phyloP scores from a whole-genome alignment of 495 filamentous ascomycete genomes.

The Daldinia loculata region DNA sequence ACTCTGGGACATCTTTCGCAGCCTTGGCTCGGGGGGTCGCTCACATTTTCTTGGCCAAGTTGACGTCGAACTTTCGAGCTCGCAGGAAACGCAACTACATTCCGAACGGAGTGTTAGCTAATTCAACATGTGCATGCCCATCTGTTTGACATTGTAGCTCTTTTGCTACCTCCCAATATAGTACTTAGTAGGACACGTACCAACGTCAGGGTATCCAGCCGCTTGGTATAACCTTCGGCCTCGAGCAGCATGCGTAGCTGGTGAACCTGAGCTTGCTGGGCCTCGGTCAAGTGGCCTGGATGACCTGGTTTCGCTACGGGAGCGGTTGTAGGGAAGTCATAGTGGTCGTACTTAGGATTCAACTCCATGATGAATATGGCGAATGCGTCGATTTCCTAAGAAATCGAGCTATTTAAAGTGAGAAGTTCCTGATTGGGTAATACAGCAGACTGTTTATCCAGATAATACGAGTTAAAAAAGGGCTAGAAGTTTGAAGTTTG shows the following conservation, averaged over 20 bases:
- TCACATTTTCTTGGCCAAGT: slow-evolving; percentile 85
- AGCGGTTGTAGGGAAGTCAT: slow-evolving; percentile 87
- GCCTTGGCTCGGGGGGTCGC: slow-evolving; percentile 36
- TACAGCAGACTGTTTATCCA: slow-evolving; percentile 12
- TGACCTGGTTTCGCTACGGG: slow-evolving; percentile 76
- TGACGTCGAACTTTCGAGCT: slow-evolving; percentile 93
- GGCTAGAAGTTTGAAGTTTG: neutral
- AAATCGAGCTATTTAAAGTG: slow-evolving; percentile 20
- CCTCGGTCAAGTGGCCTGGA: slow-evolving; percentile 84
- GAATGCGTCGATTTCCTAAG: slow-evolving; percentile 36
- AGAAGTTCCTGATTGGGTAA: slow-evolving; percentile 4
- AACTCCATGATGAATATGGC: slow-evolving; percentile 59
- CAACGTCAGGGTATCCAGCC: slow-evolving; percentile 90
- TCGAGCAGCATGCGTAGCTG: slow-evolving; percentile 87
- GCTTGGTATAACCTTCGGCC: slow-evolving; percentile 80
- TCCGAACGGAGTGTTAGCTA: slow-evolving; percentile 27
- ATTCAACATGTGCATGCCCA: neutral
- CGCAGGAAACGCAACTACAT: slow-evolving; percentile 84
- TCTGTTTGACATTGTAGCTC: neutral
- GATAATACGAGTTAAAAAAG: slow-evolving; percentile 7
- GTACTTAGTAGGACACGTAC: slow-evolving; percentile 50
- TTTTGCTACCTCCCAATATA: neutral
- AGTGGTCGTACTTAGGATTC: slow-evolving; percentile 93
- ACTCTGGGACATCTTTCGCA: slow-evolving; percentile 1
- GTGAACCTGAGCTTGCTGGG: slow-evolving; percentile 89